Evolutionary conservation across 768 basidiomycete species (phyloP).

Genomic region (Xerocomellus chrysenteron): DNA sequence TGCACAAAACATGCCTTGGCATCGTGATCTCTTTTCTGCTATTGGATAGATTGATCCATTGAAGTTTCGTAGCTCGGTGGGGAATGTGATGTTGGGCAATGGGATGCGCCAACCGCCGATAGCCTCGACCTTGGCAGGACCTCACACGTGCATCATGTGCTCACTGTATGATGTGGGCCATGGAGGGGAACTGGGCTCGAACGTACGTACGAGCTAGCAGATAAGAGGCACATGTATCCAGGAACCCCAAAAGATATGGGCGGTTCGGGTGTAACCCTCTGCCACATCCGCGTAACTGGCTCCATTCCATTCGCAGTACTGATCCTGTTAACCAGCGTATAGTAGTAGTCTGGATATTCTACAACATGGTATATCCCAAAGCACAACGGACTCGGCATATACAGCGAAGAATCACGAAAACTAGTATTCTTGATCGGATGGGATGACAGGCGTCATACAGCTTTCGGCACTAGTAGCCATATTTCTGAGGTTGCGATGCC

Average conservation of each 20-base stretch:
- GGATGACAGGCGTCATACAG: not conserved
- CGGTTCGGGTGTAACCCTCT: slow-evolving; percentile 8
- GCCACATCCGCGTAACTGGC: slow-evolving; percentile 6
- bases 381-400: not conserved
- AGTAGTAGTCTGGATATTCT: not conserved
- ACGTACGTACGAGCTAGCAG: slow-evolving; percentile 17
- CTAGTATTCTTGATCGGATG: slow-evolving; percentile 4
- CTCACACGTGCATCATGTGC: slow-evolving; percentile 10
- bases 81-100: not conserved
- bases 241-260: slow-evolving; percentile 19
- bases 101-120: not conserved
- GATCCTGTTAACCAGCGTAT: not conserved
- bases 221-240: slow-evolving; percentile 17
- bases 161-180: not conserved
- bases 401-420: not conserved
- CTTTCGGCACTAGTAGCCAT: not conserved
- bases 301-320: not conserved
- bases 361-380: slow-evolving; percentile 2
- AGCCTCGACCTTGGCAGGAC: not conserved
- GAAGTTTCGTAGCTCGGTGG: not conserved
- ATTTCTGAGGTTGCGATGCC: not conserved
- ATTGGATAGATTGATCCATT: not conserved
- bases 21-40: not conserved
- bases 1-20: not conserved
- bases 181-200: slow-evolving; percentile 6